Conservation (phyloP, 2,329 filamentous ascomycete species). For the Alternaria burnsii region DNA sequence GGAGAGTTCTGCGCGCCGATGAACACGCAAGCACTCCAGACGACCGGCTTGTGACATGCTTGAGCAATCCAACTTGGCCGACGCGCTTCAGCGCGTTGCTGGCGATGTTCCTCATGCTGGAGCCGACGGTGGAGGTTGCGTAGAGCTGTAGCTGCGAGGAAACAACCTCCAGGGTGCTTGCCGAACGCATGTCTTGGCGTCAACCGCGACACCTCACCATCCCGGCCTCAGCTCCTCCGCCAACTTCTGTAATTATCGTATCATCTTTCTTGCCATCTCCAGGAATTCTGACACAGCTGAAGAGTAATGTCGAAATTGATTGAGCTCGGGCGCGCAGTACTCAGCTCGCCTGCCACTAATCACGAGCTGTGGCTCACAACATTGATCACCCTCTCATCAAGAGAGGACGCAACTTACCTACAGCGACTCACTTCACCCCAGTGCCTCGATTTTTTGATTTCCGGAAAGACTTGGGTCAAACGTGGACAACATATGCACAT, state of each 20-base stretch:
- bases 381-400: conserved; percentile 46
- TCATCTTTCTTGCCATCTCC: not conserved
- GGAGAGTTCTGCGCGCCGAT: conserved; percentile 29
- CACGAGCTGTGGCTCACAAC: conserved; percentile 50
- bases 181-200: conserved; percentile 33
- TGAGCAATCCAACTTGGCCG: conserved; percentile 9
- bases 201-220: not conserved
- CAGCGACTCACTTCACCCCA: conserved; percentile 25
- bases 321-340: conserved; percentile 48
- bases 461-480: conserved; percentile 44
- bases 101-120: conserved; percentile 34
- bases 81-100: conserved; percentile 32
- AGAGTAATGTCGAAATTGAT: conserved; percentile 36
- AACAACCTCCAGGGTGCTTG: conserved; percentile 32
- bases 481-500: conserved; percentile 46
- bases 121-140: conserved; percentile 15
- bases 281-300: conserved; percentile 7
- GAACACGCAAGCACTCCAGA: not conserved
- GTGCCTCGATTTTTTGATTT: conserved; percentile 32
- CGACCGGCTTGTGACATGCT: conserved; percentile 3
- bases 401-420: conserved; percentile 35
- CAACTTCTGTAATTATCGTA: conserved; percentile 10
- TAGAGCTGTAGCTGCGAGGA: conserved; percentile 17
- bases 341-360: conserved; percentile 31
- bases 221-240: not conserved